A percentile compares a stretch with the other conserved stretches of the same genome.
phyloP scores from a whole-genome alignment of 176 grass and related monocot genomes.

The Phoenix dactylifera region DNA sequence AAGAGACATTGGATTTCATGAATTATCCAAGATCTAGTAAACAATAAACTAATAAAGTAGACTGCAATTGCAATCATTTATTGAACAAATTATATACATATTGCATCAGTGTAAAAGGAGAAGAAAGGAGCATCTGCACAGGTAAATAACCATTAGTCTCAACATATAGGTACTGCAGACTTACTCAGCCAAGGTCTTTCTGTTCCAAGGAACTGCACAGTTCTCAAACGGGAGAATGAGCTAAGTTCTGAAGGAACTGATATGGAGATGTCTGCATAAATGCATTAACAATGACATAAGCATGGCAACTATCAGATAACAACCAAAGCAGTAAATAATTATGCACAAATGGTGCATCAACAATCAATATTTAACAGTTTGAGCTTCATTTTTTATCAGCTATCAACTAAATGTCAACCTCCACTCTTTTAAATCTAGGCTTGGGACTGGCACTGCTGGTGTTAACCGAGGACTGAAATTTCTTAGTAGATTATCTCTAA shows the following conservation, averaged over 20 bases:
- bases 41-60: not conserved
- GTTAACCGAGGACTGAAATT: too few relatives aligned
- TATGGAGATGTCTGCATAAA: conserved; percentile 55
- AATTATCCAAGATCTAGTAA: not conserved
- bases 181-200: conserved; percentile 96
- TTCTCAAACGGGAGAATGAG: conserved; percentile 44
- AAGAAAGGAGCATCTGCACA: not conserved
- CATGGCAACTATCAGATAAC: too few relatives aligned
- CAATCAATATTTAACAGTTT: too few relatives aligned
- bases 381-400: too few relatives aligned
- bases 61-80: not conserved
- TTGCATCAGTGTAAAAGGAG: not conserved
- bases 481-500: too few relatives aligned
- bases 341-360: too few relatives aligned
- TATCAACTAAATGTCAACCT: too few relatives aligned
- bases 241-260: conserved; percentile 44
- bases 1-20: conserved; percentile 8
- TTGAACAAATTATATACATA: not conserved
- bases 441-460: too few relatives aligned
- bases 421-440: too few relatives aligned
- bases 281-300: not conserved
- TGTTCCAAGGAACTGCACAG: conserved; percentile 52
- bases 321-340: too few relatives aligned
- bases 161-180: conserved; percentile 17
- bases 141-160: conserved; percentile 1